A percentile compares a stretch with the other conserved stretches of the same genome.
phyloP scores from a whole-genome alignment of 1,284 basidiomycete species.

The Crepidotus sp. region DNA sequence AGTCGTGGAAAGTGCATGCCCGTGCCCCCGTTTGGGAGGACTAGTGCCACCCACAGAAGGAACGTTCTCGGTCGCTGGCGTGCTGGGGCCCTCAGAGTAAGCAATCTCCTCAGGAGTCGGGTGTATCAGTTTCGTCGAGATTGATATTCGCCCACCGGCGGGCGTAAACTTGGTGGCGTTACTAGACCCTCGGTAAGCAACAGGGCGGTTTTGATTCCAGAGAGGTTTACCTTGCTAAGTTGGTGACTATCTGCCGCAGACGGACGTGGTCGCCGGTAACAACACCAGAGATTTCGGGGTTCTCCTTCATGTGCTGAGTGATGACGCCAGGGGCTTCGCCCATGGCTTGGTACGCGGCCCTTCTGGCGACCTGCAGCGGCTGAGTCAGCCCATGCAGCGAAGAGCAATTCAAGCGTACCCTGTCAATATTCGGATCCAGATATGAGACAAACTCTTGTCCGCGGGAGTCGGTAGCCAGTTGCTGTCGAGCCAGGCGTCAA shows the following conservation, averaged over 20 bases:
- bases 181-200: constrained; percentile 26
- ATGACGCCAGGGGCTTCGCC: constrained; percentile 38
- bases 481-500: constrained; percentile 18
- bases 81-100: constrained; percentile 7
- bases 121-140: constrained; percentile 51
- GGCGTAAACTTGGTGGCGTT: constrained; percentile 79
- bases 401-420: constrained; percentile 29
- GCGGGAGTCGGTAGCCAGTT: constrained; percentile 65
- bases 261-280: constrained; percentile 77
- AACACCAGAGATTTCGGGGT: constrained; percentile 48
- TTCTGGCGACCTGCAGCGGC: constrained; percentile 37
- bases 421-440: constrained; percentile 69
- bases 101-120: constrained; percentile 25
- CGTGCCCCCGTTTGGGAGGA: constrained; percentile 5
- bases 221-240: constrained; percentile 56
- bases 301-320: constrained; percentile 30
- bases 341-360: constrained; percentile 48
- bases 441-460: constrained; percentile 60
- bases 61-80: constrained; percentile 3
- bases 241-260: constrained; percentile 71
- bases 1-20: constrained; percentile 35
- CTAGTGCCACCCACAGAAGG: neutral
- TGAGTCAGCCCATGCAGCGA: constrained; percentile 1
- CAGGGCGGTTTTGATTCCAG: neutral
- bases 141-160: constrained; percentile 54